These are phyloP conservation scores for Pichia californica DNA, from an alignment of 805 yeast genomes.

Conservation along the genomic window DNA sequence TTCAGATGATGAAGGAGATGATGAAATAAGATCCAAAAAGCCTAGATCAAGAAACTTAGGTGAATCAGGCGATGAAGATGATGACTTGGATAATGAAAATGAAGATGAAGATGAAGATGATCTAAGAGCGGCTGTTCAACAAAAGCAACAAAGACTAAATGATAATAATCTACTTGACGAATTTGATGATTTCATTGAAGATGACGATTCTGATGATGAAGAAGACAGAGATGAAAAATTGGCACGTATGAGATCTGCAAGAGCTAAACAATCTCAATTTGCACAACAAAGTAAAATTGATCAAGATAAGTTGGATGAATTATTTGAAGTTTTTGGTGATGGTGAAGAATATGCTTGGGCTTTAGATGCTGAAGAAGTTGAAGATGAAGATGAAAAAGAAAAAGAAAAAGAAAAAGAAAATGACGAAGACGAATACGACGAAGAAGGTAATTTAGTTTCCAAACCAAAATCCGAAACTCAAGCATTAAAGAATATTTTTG, in stretches of 20 bases:
- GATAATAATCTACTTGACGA: constrained; percentile 36
- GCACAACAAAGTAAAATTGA: constrained; percentile 49
- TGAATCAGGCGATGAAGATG: constrained; percentile 17
- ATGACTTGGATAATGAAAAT: constrained; percentile 18
- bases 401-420: constrained; percentile 32
- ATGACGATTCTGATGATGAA: constrained; percentile 91
- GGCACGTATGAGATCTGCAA: constrained; percentile 31
- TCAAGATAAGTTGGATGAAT: constrained; percentile 85
- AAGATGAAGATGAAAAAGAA: constrained; percentile 50
- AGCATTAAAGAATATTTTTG: constrained; percentile 84
- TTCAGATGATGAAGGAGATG: constrained; percentile 45
- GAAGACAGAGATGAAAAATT: constrained; percentile 47
- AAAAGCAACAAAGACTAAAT: constrained; percentile 16
- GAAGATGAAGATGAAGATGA: constrained; percentile 28
- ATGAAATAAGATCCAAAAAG: background rate
- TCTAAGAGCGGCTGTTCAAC: constrained; percentile 25
- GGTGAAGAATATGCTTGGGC: constrained; percentile 99
- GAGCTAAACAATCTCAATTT: constrained; percentile 26
- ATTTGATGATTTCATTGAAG: constrained; percentile 95
- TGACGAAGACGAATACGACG: constrained; percentile 33
- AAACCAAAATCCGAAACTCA: constrained; percentile 34
- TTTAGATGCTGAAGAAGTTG: constrained; percentile 74
- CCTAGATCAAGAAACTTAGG: constrained; percentile 10
- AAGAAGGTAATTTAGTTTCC: constrained; percentile 26
- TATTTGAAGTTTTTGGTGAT: constrained; percentile 93